phyloP scores from a whole-genome alignment of 192 early-diverging fungal genomes.

The Spinellus fusiger region DNA sequence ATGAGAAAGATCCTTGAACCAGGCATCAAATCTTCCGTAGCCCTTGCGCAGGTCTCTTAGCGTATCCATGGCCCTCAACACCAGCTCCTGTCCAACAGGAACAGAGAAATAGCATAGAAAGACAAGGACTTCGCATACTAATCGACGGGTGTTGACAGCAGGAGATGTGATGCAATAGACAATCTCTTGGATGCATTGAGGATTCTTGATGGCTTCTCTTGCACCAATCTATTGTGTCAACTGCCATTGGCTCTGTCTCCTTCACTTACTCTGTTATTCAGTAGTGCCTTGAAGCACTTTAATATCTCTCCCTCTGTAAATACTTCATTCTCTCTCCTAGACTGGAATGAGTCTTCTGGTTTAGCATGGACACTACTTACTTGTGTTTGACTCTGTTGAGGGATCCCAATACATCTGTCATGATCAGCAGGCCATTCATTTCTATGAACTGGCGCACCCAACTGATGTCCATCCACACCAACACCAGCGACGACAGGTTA shows the following conservation, averaged over 20 bases:
- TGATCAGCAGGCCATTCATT: slow-evolving; percentile 59
- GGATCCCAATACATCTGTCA: slow-evolving; percentile 56
- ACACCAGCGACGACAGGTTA: background rate
- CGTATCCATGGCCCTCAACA: slow-evolving; percentile 70
- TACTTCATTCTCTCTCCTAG: slow-evolving; percentile 60
- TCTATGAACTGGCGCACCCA: slow-evolving; percentile 82
- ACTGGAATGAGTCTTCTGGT: too few species aligned
- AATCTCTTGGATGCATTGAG: slow-evolving; percentile 65
- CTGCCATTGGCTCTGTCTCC: background rate
- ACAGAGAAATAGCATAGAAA: slow-evolving; percentile 72
- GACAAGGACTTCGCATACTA: slow-evolving; percentile 71
- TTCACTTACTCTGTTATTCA: slow-evolving; percentile 52
- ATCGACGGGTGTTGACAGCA: slow-evolving; percentile 57
- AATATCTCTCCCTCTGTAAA: slow-evolving; percentile 72
- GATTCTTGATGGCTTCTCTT: slow-evolving; percentile 64
- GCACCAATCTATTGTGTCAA: slow-evolving; percentile 58
- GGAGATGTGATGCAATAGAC: slow-evolving; percentile 71
- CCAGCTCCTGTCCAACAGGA: slow-evolving; percentile 69
- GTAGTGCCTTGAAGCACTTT: slow-evolving; percentile 72
- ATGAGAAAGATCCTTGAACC: slow-evolving; percentile 62
- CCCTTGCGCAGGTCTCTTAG: slow-evolving; percentile 60
- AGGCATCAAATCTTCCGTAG: slow-evolving; percentile 68
- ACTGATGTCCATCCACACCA: slow-evolving; percentile 17
- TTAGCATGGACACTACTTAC: slow-evolving; percentile 35
- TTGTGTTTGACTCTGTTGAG: slow-evolving; percentile 48